phyloP scores from a whole-genome alignment of 148 eudicot genomes.

The Dianthus caryophyllus region DNA sequence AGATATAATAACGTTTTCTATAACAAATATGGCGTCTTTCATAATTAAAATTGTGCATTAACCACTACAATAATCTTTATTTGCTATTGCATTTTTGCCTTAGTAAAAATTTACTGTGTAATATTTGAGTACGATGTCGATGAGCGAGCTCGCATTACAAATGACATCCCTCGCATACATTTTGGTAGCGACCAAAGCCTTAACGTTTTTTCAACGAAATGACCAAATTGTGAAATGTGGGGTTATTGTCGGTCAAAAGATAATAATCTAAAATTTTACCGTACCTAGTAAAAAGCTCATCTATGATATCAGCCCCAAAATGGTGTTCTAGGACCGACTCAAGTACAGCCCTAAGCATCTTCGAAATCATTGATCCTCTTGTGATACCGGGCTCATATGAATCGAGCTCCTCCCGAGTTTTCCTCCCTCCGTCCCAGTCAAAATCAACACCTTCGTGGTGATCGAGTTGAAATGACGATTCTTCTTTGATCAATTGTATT shows the following conservation, averaged over 20 bases:
- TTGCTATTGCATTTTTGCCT: no score
- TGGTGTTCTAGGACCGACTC: conserved; percentile 55
- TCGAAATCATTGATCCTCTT: conserved; percentile 44
- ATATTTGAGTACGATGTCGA: no score
- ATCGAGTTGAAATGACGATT: conserved; percentile 51
- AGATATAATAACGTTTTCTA: no score
- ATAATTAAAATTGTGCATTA: no score
- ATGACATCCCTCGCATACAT: no score
- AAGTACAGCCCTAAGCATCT: conserved; percentile 48
- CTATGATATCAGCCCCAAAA: conserved; percentile 47
- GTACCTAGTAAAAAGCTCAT: conserved; percentile 45
- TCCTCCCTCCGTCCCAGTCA: conserved; percentile 42
- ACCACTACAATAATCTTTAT: no score
- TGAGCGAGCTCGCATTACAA: no score
- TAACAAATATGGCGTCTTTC: no score
- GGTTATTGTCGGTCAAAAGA: conserved; percentile 17
- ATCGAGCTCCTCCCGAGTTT: background rate
- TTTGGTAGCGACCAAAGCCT: no score
- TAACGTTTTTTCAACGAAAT: conserved; percentile 30
- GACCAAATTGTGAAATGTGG: conserved; percentile 24
- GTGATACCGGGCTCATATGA: conserved; percentile 11
- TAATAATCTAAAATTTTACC: conserved; percentile 34
- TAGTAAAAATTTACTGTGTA: no score
- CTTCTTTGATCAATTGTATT: conserved; percentile 28
- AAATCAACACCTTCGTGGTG: conserved; percentile 37